Evolutionary conservation across 2,329 filamentous ascomycete genomes (phyloP), one percentile per base, ranked within the genome.

Genomic region (Coniochaeta sp.): DNA sequence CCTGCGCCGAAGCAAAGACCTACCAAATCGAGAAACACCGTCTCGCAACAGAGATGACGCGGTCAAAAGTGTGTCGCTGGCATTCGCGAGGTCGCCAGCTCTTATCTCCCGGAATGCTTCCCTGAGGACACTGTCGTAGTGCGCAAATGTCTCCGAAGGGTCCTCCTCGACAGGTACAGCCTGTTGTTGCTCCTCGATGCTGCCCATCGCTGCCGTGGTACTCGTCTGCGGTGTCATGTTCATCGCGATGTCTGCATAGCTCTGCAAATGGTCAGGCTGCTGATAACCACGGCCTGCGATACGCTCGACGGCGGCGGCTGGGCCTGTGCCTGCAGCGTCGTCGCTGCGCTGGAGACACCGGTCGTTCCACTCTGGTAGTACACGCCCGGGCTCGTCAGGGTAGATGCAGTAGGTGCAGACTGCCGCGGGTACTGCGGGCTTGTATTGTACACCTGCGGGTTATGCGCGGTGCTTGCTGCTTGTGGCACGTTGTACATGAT

Each of bases 401-500:
- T 87, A 71, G 92, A 81, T n/a, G n/a, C n/a, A 55, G 80, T 82
- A n/a, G n/a, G n/a, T 76, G 86, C 82, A 71, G 86, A 81, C 65
- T 90, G 87, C 74, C 87, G 85, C 60, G 83, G 79, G 73, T 90
- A 95, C 65, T 85, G 85, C 71, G 84, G 79, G 66, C 85, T 82
- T 64, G 82, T 74, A 69, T 91, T 87, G 73, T 95, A 95, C 71
- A 86, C 76, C 73, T 81, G 67, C 27, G 61, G 48, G 71, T 73
- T 75, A 70, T 82, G 79, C 57, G 76, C 71, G n/a, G n/a, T n/a
- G 55, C 73, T 74, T 62, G 82, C 54, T 48, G 57, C 74, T 65
- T 85, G 83, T 64, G 78, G 74, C 62, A 91, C 86, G 71, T 83
- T 85, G 75, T 95, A 95, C 79, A 94, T 85, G 73, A 91, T 82